Evolutionary conservation across 2,329 filamentous ascomycete species (phyloP), one percentile per base, ranked within the genome.

Genomic region (Pestalotiopsis sp.): DNA sequence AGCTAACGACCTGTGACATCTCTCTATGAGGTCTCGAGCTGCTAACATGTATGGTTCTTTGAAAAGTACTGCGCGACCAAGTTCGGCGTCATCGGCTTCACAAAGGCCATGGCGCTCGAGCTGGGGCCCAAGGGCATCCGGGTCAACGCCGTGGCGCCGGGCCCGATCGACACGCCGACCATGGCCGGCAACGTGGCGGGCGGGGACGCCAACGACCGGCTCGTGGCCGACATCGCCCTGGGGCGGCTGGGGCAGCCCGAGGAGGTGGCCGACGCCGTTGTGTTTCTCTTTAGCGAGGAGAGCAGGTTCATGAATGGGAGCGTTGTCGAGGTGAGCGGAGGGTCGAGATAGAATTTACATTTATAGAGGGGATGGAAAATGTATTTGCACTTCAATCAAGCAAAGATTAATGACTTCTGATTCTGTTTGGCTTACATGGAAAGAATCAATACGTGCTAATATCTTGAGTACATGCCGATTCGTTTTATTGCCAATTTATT

Each of bases 291-390:
- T 11, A 82, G 83, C 3, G 84, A 83, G 56, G 82, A 82, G 5
- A 85, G 85, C 1, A 80, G 80, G 13, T 89, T 88, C 75, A 79
- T 85, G 64, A 89, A 89, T 75, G 87, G 87, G 0, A 82, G 79
- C 67, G 79, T 86, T 17, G 80, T 85, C 65, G 75, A 87, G 72
- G 78, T 86, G 20, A n/a, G 7, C 14, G 64, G 64, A 31, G 64
- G 64, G 17, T 31, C 45, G 13, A 38, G 63, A 57, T 66, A 38
- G 31, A 36, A 39, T 62, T 4, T 4, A 0, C 1, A 36, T n/a
- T 49, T n/a, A 0, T 1, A 7, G 14, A 14, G 0, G 14, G 1
- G 45, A 1, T 52, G 17, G 1, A 0, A 52, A n/a, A n/a, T 3
- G 20, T 6, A 52, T 5, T 3, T 11, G n/a, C 45, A 9, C 9